Percentiles rank a stretch among this genome's conserved stretches.
These are phyloP conservation scores for Fusarium siculi DNA, from an alignment of 2,329 filamentous ascomycete genomes.

Conservation along the genomic window DNA sequence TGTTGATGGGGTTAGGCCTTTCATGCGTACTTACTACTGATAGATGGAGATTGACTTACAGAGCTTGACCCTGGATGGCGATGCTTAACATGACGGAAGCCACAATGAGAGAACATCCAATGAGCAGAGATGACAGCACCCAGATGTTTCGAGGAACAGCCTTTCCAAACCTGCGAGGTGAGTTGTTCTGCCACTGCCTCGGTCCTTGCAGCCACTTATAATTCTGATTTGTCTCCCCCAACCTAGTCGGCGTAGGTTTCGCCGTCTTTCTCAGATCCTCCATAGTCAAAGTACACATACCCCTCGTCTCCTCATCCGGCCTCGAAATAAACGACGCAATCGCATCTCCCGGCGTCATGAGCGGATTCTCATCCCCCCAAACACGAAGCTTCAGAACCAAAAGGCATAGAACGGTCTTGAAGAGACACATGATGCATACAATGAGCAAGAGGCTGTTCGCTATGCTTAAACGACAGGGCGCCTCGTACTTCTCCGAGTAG, in stretches of 20 bases:
- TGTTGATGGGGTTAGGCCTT: neutral
- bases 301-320: conserved; percentile 22
- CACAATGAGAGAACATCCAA: conserved; percentile 12
- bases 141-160: conserved; percentile 25
- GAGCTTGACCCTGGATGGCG: neutral
- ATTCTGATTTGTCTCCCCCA: neutral
- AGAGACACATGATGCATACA: conserved; percentile 25
- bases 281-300: conserved; percentile 21
- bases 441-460: conserved; percentile 28
- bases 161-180: conserved; percentile 1
- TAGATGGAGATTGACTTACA: neutral
- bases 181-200: conserved; percentile 1
- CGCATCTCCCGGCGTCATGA: conserved; percentile 32
- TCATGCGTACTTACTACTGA: no score
- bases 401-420: conserved; percentile 19
- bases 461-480: conserved; percentile 17
- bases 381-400: conserved; percentile 11
- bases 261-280: conserved; percentile 1
- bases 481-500: conserved; percentile 18
- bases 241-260: neutral
- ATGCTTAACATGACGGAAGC: conserved; percentile 8
- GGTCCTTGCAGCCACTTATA: conserved; percentile 12
- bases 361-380: conserved; percentile 20
- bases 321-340: conserved; percentile 30
- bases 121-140: conserved; percentile 21